These are phyloP conservation scores for Aspergillus bridgeri DNA, from an alignment of 495 filamentous ascomycete genomes.

Conservation along the genomic window DNA sequence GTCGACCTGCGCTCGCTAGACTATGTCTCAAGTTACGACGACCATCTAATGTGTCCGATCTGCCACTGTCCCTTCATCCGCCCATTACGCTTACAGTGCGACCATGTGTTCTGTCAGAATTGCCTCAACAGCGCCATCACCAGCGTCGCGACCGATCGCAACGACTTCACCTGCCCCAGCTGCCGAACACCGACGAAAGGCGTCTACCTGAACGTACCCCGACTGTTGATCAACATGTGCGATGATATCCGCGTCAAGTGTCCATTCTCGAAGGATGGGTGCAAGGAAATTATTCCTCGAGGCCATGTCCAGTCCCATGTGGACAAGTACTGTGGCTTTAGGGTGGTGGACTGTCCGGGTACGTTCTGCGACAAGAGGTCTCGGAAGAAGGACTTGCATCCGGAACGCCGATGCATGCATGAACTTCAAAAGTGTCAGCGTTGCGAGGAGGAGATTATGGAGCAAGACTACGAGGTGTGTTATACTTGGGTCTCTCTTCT, in stretches of 20 bases:
- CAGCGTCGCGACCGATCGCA: slow-evolving; percentile 33
- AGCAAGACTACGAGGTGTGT: slow-evolving; percentile 56
- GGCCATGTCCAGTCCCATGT: slow-evolving; percentile 71
- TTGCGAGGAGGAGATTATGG: slow-evolving; percentile 54
- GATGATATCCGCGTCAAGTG: slow-evolving; percentile 74
- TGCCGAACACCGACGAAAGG: slow-evolving; percentile 41
- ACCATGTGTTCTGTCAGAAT: slow-evolving; percentile 70
- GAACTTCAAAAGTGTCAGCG: slow-evolving; percentile 47
- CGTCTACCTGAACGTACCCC: slow-evolving; percentile 44
- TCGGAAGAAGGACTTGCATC: slow-evolving; percentile 41
- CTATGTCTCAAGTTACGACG: slow-evolving; percentile 65
- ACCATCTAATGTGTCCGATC: slow-evolving; percentile 79
- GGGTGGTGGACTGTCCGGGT: slow-evolving; percentile 60
- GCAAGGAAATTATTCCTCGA: slow-evolving; percentile 57
- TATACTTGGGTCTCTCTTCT: neutral
- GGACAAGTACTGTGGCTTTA: slow-evolving; percentile 68
- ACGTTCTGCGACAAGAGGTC: slow-evolving; percentile 48
- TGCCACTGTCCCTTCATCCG: slow-evolving; percentile 72
- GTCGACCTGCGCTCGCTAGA: slow-evolving; percentile 70
- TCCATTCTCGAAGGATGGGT: slow-evolving; percentile 61
- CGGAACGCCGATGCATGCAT: slow-evolving; percentile 53
- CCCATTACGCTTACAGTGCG: slow-evolving; percentile 70
- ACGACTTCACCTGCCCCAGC: slow-evolving; percentile 44
- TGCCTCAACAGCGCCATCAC: slow-evolving; percentile 64
- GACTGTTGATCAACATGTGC: slow-evolving; percentile 61